Conservation (phyloP, 1,284 basidiomycete species). For the Puccinia coronata region DNA sequence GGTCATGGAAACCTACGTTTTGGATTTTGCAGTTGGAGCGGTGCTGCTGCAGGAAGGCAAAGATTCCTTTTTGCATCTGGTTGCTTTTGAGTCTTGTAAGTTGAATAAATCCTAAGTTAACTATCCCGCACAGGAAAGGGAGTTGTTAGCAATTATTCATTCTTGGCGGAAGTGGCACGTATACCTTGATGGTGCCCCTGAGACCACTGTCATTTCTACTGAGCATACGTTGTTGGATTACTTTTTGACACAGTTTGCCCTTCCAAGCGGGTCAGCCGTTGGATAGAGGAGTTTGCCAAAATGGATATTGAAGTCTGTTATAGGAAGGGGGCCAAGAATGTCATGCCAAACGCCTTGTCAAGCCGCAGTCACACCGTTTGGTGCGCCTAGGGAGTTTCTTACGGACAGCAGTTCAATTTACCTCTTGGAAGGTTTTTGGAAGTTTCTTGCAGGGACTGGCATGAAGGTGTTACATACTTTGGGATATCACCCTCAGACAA, state of each 20-base stretch:
- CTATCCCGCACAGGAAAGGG: too few relatives aligned
- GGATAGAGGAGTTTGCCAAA: conserved; percentile 60
- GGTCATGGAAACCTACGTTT: conserved; percentile 13
- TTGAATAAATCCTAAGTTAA: conserved; percentile 48
- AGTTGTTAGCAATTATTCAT: conserved; percentile 50
- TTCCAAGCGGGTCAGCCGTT: conserved; percentile 58
- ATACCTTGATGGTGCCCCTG: conserved; percentile 54
- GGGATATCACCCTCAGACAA: not conserved
- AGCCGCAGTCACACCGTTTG: conserved; percentile 51
- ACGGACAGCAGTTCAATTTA: not conserved
- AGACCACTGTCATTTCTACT: conserved; percentile 56
- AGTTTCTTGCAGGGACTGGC: not conserved
- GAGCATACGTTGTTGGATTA: conserved; percentile 61
- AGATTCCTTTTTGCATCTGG: conserved; percentile 8
- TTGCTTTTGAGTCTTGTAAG: too few relatives aligned
- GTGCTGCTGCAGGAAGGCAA: too few relatives aligned
- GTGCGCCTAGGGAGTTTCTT: not conserved
- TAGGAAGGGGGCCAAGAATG: conserved; percentile 59
- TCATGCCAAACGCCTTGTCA: conserved; percentile 60
- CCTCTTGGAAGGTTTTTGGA: not conserved
- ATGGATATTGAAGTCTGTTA: conserved; percentile 57
- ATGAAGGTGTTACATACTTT: conserved; percentile 3
- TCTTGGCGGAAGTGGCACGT: too few relatives aligned
- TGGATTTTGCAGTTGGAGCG: conserved; percentile 29
- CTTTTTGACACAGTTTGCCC: conserved; percentile 60